phyloP scores from a whole-genome alignment of 345 rosid species.

The Moringa oleifera region DNA sequence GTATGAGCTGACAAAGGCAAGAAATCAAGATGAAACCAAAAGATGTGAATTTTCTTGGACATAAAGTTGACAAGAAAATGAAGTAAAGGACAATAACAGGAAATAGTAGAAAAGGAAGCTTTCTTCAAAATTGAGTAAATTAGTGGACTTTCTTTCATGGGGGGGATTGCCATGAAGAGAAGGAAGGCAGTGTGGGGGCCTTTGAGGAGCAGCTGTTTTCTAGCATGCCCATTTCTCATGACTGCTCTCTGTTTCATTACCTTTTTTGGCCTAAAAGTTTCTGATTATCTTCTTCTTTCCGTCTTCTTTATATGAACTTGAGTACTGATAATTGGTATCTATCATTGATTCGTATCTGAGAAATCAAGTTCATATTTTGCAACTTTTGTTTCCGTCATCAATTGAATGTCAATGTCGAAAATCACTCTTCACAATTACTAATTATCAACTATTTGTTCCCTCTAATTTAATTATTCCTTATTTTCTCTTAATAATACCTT shows the following conservation, averaged over 20 bases:
- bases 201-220: neutral
- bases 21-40: constrained; percentile 25
- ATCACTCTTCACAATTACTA: too few relatives aligned
- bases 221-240: too few relatives aligned
- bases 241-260: constrained; percentile 6
- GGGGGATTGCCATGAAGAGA: constrained; percentile 51
- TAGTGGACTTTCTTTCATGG: constrained; percentile 39
- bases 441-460: too few relatives aligned
- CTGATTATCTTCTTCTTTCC: too few relatives aligned
- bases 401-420: too few relatives aligned
- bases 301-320: constrained; percentile 6
- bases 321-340: neutral
- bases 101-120: constrained; percentile 5
- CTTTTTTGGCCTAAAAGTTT: neutral
- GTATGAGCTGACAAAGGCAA: constrained; percentile 19
- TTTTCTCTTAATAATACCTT: too few relatives aligned
- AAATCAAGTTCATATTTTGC: neutral
- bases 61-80: constrained; percentile 14
- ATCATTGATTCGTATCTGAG: neutral
- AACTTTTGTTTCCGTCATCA: too few relatives aligned
- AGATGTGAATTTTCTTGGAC: constrained; percentile 14
- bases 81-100: constrained; percentile 3
- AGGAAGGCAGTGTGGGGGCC: constrained; percentile 26
- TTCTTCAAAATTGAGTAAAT: constrained; percentile 31
- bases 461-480: too few relatives aligned